Percentiles rank a stretch among this genome's conserved stretches.
Conservation (phyloP, 208 protist genomes). For the Leishmania lainsoni region DNA sequence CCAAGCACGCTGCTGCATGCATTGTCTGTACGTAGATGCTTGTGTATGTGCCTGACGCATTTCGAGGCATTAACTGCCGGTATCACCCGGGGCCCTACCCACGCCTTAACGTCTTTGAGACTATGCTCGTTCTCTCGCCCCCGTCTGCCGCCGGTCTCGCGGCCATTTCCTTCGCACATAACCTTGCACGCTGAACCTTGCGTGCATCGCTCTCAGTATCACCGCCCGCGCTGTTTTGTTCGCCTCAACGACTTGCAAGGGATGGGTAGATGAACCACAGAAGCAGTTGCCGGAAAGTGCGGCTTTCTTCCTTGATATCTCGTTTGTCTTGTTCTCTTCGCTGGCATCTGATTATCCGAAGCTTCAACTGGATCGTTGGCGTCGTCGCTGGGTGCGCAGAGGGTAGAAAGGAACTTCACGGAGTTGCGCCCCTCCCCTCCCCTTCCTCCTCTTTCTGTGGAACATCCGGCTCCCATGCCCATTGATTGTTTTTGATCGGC, state of each 20-base stretch:
- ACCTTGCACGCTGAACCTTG: not conserved
- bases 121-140: not conserved
- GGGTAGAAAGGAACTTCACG: not conserved
- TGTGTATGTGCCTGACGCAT: not conserved
- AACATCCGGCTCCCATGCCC: not conserved
- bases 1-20: not conserved
- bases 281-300: not conserved
- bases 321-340: not conserved
- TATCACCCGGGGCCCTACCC: too few species aligned
- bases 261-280: not conserved
- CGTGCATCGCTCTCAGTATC: not conserved
- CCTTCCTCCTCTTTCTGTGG: not conserved
- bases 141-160: not conserved
- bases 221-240: not conserved
- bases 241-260: not conserved
- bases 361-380: not conserved
- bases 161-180: not conserved
- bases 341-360: not conserved
- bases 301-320: not conserved
- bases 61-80: not conserved
- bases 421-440: not conserved
- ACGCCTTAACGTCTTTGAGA: not conserved
- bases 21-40: not conserved
- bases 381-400: not conserved
- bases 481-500: not conserved